These are phyloP conservation scores for Phellinidium pouzarii DNA, from an alignment of 1,284 basidiomycete genomes.

Conservation along the genomic window DNA sequence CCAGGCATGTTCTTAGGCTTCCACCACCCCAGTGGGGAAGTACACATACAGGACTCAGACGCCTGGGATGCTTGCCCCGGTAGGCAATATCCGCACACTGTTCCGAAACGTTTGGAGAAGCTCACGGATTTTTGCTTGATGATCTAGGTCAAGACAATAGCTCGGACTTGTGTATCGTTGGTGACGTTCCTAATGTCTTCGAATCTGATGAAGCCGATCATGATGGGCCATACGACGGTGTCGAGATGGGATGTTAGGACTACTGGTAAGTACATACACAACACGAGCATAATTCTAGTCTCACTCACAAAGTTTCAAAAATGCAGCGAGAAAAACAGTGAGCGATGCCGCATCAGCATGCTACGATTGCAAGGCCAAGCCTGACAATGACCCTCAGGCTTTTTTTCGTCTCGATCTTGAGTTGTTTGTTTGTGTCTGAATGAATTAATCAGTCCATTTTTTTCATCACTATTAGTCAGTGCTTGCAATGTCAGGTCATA, in stretches of 20 bases:
- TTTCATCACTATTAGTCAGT: no score
- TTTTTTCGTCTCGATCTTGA: no score
- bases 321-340: no score
- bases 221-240: constrained; percentile 22
- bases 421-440: no score
- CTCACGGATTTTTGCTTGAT: not conserved
- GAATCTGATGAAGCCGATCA: constrained; percentile 18
- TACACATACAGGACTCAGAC: constrained; percentile 24
- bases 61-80: constrained; percentile 24
- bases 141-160: constrained; percentile 18
- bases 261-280: no score
- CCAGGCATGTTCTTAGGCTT: constrained; percentile 27
- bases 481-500: no score
- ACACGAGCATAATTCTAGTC: no score
- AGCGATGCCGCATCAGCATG: no score
- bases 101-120: not conserved
- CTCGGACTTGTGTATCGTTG: constrained; percentile 17
- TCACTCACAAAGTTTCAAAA: no score
- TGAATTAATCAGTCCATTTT: no score
- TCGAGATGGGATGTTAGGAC: constrained; percentile 25
- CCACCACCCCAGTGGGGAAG: constrained; percentile 27
- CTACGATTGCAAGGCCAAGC: no score
- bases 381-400: no score
- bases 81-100: constrained; percentile 9
- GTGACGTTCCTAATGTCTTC: constrained; percentile 20